Conservation (phyloP, 805 yeast species). For the Hanseniaspora jakobsenii region DNA sequence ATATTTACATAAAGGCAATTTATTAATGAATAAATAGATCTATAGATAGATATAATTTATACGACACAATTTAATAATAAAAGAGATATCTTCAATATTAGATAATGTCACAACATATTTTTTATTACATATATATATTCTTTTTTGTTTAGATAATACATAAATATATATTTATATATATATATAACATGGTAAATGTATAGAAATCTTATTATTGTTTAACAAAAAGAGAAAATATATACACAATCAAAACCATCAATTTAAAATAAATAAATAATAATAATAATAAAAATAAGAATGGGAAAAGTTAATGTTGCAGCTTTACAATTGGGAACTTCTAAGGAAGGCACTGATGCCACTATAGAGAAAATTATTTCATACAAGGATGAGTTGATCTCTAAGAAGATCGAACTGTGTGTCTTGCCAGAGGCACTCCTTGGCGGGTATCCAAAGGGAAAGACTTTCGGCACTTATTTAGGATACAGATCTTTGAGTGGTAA, state of each 20-base stretch:
- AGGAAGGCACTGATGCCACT: constrained; percentile 31
- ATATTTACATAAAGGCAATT: too few relatives aligned
- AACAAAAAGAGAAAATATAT: background rate
- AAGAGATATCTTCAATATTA: too few relatives aligned
- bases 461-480: constrained; percentile 35
- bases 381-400: constrained; percentile 28
- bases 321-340: constrained; percentile 33
- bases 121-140: too few relatives aligned
- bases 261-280: background rate
- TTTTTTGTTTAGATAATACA: too few relatives aligned
- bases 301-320: constrained; percentile 31
- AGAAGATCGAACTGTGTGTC: constrained; percentile 31
- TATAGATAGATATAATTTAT: too few relatives aligned
- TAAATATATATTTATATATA: too few relatives aligned
- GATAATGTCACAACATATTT: too few relatives aligned
- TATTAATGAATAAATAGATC: too few relatives aligned
- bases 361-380: constrained; percentile 30
- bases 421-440: constrained; percentile 38
- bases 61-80: too few relatives aligned
- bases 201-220: too few relatives aligned
- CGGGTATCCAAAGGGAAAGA: constrained; percentile 37
- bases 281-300: constrained; percentile 19
- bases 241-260: too few relatives aligned
- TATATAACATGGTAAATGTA: too few relatives aligned
- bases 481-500: constrained; percentile 34